These are phyloP conservation scores for Serendipita vermifera DNA, from an alignment of 768 basidiomycete species.

Conservation along the genomic window DNA sequence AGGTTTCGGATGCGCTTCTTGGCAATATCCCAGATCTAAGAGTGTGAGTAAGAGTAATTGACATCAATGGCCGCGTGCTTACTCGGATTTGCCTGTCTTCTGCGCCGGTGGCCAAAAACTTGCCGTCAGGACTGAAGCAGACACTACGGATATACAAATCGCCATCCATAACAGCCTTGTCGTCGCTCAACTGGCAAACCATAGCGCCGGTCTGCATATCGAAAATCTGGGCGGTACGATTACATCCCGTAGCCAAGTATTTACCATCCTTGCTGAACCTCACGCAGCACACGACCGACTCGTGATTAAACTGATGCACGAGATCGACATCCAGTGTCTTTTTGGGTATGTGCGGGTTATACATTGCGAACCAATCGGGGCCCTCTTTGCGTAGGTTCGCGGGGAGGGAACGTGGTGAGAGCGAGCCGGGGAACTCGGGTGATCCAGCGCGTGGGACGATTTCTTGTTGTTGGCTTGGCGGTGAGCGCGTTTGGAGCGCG, in stretches of 20 bases:
- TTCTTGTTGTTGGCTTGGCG: too few species aligned
- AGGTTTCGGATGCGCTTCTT: constrained; percentile 64
- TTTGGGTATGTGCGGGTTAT: constrained; percentile 63
- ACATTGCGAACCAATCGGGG: constrained; percentile 78
- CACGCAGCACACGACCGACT: constrained; percentile 73
- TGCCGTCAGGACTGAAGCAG: constrained; percentile 62
- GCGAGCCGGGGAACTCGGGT: neutral
- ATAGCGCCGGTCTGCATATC: constrained; percentile 78
- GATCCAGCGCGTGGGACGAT: neutral
- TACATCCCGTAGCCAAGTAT: constrained; percentile 89
- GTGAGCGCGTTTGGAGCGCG: too few species aligned
- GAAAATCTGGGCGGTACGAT: constrained; percentile 89
- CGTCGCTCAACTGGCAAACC: constrained; percentile 60
- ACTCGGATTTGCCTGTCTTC: constrained; percentile 91
- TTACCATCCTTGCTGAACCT: constrained; percentile 91
- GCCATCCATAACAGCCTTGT: constrained; percentile 53
- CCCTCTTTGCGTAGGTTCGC: constrained; percentile 35
- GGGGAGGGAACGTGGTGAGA: constrained; percentile 14
- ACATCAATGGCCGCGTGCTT: constrained; percentile 19
- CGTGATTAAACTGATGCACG: constrained; percentile 80
- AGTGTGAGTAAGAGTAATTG: neutral
- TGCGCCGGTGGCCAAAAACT: constrained; percentile 63
- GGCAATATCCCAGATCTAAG: constrained; percentile 83
- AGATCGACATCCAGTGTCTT: constrained; percentile 63
- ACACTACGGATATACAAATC: constrained; percentile 87